Evolutionary conservation across 768 basidiomycete species (phyloP).

Genomic region (Tylopilus plumbeoviolaceoides): DNA sequence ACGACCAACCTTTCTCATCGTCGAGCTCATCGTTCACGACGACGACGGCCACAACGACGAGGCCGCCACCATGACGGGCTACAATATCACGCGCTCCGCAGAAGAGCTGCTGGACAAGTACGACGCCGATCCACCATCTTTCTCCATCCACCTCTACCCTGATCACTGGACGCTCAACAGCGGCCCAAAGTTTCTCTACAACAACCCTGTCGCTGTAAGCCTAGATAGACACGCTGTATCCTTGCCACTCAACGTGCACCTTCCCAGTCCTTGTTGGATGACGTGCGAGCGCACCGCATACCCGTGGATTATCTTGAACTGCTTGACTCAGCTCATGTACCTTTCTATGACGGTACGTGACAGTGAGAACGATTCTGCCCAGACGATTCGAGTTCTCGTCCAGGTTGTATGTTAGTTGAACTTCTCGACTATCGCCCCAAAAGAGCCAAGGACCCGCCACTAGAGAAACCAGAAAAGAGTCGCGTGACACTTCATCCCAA

Average conservation of each 20-base stretch:
- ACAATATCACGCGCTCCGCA: conserved; percentile 67
- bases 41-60: conserved; percentile 14
- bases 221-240: background rate
- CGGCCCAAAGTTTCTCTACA: conserved; percentile 78
- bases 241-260: conserved; percentile 1
- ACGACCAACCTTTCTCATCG: background rate
- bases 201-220: conserved; percentile 64
- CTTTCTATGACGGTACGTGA: conserved; percentile 77
- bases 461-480: conserved; percentile 56
- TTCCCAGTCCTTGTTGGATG: conserved; percentile 70
- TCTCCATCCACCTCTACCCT: conserved; percentile 71
- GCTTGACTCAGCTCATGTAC: conserved; percentile 67
- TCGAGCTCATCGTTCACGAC: background rate
- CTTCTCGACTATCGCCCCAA: conserved; percentile 71
- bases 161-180: conserved; percentile 83
- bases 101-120: conserved; percentile 57
- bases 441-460: conserved; percentile 50
- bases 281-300: conserved; percentile 78
- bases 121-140: conserved; percentile 60
- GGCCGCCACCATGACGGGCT: conserved; percentile 52
- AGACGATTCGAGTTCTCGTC: conserved; percentile 1
- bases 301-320: conserved; percentile 82
- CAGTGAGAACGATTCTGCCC: background rate
- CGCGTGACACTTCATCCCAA: conserved; percentile 77
- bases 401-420: conserved; percentile 85